Conservation (phyloP, 2,329 filamentous ascomycete genomes). For the Botrytis fragariae region DNA sequence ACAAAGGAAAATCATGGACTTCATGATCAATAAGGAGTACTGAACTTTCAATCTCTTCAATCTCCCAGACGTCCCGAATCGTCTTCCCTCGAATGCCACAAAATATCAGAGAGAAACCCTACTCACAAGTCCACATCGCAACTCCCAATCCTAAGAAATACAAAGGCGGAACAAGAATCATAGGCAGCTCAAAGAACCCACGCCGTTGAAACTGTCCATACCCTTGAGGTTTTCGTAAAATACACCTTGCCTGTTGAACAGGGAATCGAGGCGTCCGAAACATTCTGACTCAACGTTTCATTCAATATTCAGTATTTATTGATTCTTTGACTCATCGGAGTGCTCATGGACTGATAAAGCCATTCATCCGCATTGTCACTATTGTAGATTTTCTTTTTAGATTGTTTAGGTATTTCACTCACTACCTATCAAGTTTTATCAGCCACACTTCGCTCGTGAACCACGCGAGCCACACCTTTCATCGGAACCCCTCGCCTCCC, state of each 20-base stretch:
- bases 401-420: background rate
- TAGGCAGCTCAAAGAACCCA: slow-evolving; percentile 26
- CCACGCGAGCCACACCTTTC: background rate
- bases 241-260: background rate
- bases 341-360: background rate
- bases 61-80: background rate
- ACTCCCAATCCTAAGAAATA: slow-evolving; percentile 65
- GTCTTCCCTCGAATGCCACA: background rate
- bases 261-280: slow-evolving; percentile 3
- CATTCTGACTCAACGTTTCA: background rate
- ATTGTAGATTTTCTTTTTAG: background rate
- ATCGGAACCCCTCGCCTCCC: background rate
- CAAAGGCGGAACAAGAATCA: slow-evolving; percentile 48
- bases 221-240: slow-evolving; percentile 7
- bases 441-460: background rate
- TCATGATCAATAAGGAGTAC: background rate
- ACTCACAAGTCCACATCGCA: slow-evolving; percentile 54
- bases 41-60: slow-evolving; percentile 6
- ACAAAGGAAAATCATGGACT: background rate
- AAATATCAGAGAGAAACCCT: background rate
- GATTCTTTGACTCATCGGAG: background rate
- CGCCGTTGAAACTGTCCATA: slow-evolving; percentile 22
- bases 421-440: background rate
- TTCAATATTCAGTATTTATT: background rate
- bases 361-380: background rate